These are phyloP conservation scores for Mycena sp. DNA, from an alignment of 1,284 basidiomycete genomes.

Conservation along the genomic window DNA sequence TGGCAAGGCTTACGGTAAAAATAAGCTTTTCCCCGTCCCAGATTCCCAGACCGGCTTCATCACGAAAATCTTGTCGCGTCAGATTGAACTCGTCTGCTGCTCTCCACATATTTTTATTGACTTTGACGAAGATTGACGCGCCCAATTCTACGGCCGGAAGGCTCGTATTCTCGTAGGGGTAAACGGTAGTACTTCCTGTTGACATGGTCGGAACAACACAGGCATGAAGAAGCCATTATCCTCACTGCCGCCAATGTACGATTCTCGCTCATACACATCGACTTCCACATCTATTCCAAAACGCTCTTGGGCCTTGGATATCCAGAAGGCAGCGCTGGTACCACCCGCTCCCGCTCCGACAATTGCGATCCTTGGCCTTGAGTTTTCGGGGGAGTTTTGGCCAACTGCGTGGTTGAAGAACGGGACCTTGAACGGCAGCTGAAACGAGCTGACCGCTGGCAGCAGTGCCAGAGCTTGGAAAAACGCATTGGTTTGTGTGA, in stretches of 20 bases:
- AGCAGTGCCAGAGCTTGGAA: conserved; percentile 16
- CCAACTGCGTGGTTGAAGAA: conserved; percentile 46
- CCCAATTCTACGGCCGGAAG: conserved; percentile 83
- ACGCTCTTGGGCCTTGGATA: conserved; percentile 77
- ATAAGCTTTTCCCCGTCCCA: conserved; percentile 88
- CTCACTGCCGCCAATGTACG: conserved; percentile 87
- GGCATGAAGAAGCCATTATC: too few species aligned
- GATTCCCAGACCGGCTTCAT: conserved; percentile 67
- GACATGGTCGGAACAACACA: conserved; percentile 2
- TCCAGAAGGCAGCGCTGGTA: conserved; percentile 88
- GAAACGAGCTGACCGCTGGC: conserved; percentile 54
- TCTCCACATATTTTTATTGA: conserved; percentile 86
- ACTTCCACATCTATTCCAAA: conserved; percentile 75
- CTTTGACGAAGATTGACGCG: conserved; percentile 87
- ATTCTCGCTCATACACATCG: conserved; percentile 83
- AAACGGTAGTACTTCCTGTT: conserved; percentile 61
- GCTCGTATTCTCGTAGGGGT: conserved; percentile 76
- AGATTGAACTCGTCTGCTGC: conserved; percentile 86
- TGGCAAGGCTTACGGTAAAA: conserved; percentile 59
- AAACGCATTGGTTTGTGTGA: conserved; percentile 1
- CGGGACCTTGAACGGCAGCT: conserved; percentile 65
- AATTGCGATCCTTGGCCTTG: conserved; percentile 71
- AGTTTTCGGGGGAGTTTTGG: conserved; percentile 32
- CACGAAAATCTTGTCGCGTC: conserved; percentile 61
- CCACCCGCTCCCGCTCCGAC: conserved; percentile 92